Evolutionary conservation across 176 grass and related monocot genomes (phyloP).

Genomic region (Paspalum notatum): DNA sequence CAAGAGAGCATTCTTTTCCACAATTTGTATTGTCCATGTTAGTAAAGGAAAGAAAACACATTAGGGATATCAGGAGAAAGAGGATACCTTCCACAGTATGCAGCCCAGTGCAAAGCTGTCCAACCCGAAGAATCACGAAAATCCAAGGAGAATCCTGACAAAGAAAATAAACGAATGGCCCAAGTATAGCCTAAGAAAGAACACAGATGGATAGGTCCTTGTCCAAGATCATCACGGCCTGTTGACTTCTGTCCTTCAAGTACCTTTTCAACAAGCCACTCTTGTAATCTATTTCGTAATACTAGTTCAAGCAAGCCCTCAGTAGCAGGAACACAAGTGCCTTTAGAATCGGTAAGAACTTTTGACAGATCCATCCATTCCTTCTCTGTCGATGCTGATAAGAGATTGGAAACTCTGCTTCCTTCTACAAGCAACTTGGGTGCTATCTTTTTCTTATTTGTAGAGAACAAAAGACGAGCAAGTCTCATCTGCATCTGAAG

Average conservation of each 20-base stretch:
- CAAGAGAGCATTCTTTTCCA: background rate
- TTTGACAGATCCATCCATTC: slow-evolving; percentile 73
- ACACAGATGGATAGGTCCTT: slow-evolving; percentile 96
- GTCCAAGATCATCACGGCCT: slow-evolving; percentile 66
- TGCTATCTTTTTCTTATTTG: slow-evolving; percentile 60
- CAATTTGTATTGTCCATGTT: slow-evolving; percentile 19
- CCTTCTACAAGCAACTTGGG: slow-evolving; percentile 65
- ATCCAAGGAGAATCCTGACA: slow-evolving; percentile 88
- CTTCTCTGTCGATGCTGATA: slow-evolving; percentile 75
- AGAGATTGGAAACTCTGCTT: slow-evolving; percentile 58
- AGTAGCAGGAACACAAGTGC: slow-evolving; percentile 26
- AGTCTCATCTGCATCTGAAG: slow-evolving; percentile 78
- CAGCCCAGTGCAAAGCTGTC: slow-evolving; percentile 96
- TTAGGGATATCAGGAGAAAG: slow-evolving; percentile 34
- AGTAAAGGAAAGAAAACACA: slow-evolving; percentile 20
- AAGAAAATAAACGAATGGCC: slow-evolving; percentile 74
- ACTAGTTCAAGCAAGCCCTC: slow-evolving; percentile 83
- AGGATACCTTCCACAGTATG: slow-evolving; percentile 75
- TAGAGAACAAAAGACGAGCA: slow-evolving; percentile 68
- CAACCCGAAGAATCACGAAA: slow-evolving; percentile 95
- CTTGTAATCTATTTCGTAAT: slow-evolving; percentile 84
- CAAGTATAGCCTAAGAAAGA: slow-evolving; percentile 89
- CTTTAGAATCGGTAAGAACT: slow-evolving; percentile 43
- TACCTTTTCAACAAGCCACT: slow-evolving; percentile 91
- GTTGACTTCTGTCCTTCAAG: slow-evolving; percentile 77